phyloP scores from a whole-genome alignment of 495 filamentous ascomycete species.

The Penicillium goetzii region DNA sequence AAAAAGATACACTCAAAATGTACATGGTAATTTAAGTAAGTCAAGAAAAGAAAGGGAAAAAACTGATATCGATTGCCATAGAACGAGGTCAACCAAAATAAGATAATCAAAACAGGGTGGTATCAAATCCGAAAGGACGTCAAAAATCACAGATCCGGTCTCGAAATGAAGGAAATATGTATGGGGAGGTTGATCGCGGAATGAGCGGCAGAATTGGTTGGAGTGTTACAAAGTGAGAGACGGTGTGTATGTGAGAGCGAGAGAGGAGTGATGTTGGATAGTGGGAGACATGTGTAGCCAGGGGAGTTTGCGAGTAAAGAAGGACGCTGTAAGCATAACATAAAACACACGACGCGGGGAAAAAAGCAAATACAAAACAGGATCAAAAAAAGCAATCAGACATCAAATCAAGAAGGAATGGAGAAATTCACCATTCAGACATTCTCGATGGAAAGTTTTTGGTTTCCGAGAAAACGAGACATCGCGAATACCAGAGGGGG shows the following conservation, averaged over 20 bases:
- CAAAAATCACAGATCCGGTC: slow-evolving; percentile 28
- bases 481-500: slow-evolving; percentile 6
- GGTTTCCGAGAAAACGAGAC: not conserved
- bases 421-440: not conserved
- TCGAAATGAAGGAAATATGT: slow-evolving; percentile 26
- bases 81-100: slow-evolving; percentile 5
- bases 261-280: not conserved
- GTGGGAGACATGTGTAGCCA: not conserved
- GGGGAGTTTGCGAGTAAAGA: not conserved
- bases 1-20: slow-evolving; percentile 19
- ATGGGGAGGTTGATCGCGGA: slow-evolving; percentile 15
- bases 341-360: not conserved
- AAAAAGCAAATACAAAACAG: not conserved
- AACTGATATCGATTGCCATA: slow-evolving; percentile 17
- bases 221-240: not conserved
- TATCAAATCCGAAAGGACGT: slow-evolving; percentile 40
- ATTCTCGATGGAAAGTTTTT: not conserved
- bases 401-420: slow-evolving; percentile 6
- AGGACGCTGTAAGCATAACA: slow-evolving; percentile 15
- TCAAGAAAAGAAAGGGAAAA: slow-evolving; percentile 1
- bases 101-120: slow-evolving; percentile 25
- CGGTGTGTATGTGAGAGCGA: not conserved
- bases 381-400: slow-evolving; percentile 7
- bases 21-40: slow-evolving; percentile 21
- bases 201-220: slow-evolving; percentile 14